Base-by-base conservation (phyloP, 768 basidiomycete species). In the Mycena vitilis region DNA sequence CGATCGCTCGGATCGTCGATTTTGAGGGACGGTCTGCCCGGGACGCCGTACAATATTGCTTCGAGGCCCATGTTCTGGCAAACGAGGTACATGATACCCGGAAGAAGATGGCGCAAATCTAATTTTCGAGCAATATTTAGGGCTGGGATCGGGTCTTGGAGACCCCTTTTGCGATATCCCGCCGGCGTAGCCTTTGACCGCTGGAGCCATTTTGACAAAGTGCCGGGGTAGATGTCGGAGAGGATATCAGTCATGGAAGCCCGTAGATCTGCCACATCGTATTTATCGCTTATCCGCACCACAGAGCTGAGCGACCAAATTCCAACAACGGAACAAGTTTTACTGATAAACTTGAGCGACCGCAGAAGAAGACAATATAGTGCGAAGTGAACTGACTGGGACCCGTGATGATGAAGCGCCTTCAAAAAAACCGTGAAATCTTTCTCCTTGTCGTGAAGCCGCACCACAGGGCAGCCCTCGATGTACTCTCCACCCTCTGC, bases 361-460 rank as follows among this genome's bases (percentile, higher is more conserved):
- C 8, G 15, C 3, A n/a, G 5, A 9, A 16, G 10, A 42, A 47
- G 20, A 15, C 7, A 3, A 15, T 2, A 47, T 13, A 47, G 15
- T 18, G 16, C 13, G 8, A n/a, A 47, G 20, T 18, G 10, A 42
- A 42, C 45, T 47, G 13, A 47, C 45, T 47, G 20, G 5, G 30
- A 30, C 3, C 30, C 30, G 30, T 30, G 30, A 30, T 30, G 30
- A 30, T 30, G 30, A 3, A 30, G 30, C 3, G 30, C 30, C 30
- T 30, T 30, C 30, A 30, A 30, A 5, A 30, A 30, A 30, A 5
- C 5, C 30, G 45, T 47, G 20, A 58, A 58, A 22, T 58, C 57
- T 22, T 42, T 45, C 11, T n/a, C 57, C 40, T 45, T 58, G 57
- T 58, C 57, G 38, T 58, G 57, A 22, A 58, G 57, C 57, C 44